A percentile compares a stretch with the other conserved stretches of the same genome.
Evolutionary conservation across 2,329 filamentous ascomycete species (phyloP).

Genomic region (Fusarium compactum): DNA sequence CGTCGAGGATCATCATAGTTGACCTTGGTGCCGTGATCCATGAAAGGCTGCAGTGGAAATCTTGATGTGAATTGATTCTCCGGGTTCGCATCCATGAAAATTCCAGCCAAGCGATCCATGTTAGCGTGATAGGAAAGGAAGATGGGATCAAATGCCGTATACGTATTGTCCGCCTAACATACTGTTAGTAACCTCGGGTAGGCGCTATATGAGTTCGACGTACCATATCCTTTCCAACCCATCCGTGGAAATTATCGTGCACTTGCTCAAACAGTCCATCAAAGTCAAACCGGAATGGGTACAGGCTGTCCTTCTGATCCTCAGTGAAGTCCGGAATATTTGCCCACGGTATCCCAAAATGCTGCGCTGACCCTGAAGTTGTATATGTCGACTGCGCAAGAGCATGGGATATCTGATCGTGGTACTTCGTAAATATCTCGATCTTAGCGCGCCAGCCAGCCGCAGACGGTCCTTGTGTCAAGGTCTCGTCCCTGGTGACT

Average conservation of each 20-base stretch:
- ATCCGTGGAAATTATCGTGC: not conserved
- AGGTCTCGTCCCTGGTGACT: not conserved
- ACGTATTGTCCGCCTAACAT: not conserved
- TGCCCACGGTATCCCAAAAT: not conserved
- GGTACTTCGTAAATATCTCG: not conserved
- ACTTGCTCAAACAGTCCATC: constrained; percentile 1
- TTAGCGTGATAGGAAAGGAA: not conserved
- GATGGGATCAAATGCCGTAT: not conserved
- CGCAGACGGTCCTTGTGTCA: not conserved
- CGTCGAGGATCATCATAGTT: not conserved
- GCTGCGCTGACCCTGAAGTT: not conserved
- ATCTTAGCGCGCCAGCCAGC: not conserved
- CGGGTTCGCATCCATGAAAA: not conserved
- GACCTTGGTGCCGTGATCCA: not conserved
- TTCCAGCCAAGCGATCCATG: not conserved
- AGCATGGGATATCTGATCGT: not conserved
- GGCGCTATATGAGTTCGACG: too few species aligned
- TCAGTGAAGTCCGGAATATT: not conserved
- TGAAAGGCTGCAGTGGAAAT: not conserved
- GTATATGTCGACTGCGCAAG: not conserved
- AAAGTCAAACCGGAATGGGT: not conserved
- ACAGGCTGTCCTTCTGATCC: not conserved
- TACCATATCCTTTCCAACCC: not conserved
- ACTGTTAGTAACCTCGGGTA: not conserved
- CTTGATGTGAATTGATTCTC: not conserved